Conservation (phyloP, 805 yeast species). For the Candida patagonica region DNA sequence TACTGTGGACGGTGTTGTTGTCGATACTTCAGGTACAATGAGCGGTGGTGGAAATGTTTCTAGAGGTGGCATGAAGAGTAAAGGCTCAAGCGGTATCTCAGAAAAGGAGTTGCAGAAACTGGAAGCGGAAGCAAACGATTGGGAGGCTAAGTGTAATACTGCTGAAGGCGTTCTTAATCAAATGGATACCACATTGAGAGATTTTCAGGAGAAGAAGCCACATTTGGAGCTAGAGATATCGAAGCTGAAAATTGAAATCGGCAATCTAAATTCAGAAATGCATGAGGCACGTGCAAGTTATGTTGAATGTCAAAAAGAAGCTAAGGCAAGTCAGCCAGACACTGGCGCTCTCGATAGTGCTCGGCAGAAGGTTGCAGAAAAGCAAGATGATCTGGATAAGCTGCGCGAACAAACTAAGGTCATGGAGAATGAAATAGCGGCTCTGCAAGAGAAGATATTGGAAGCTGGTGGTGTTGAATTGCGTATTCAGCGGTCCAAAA, state of each 20-base stretch:
- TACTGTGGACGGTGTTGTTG: slow-evolving; percentile 82
- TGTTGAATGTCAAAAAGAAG: slow-evolving; percentile 24
- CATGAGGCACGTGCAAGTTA: slow-evolving; percentile 37
- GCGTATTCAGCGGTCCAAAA: slow-evolving; percentile 70
- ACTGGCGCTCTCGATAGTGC: slow-evolving; percentile 31
- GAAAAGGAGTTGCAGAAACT: slow-evolving; percentile 49
- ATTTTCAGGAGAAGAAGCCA: slow-evolving; percentile 58
- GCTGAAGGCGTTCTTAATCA: slow-evolving; percentile 39
- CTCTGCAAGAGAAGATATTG: slow-evolving; percentile 68
- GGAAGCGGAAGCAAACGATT: slow-evolving; percentile 40
- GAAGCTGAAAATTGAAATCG: slow-evolving; percentile 53
- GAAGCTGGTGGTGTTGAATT: slow-evolving; percentile 85
- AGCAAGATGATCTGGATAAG: slow-evolving; percentile 34
- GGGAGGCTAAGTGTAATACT: slow-evolving; percentile 44
- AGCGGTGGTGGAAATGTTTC: slow-evolving; percentile 84
- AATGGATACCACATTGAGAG: slow-evolving; percentile 51
- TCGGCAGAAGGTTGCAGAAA: slow-evolving; percentile 25
- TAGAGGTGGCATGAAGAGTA: slow-evolving; percentile 59
- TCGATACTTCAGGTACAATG: slow-evolving; percentile 91
- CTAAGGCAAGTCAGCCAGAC: slow-evolving; percentile 17
- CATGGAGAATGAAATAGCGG: slow-evolving; percentile 46
- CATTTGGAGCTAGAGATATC: slow-evolving; percentile 55
- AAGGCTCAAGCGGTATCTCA: slow-evolving; percentile 32
- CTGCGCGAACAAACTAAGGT: slow-evolving; percentile 48
- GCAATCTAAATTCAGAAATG: slow-evolving; percentile 46